These are phyloP conservation scores for Pouteria glomerata DNA, from an alignment of 148 eudicot genomes.

Conservation along the genomic window DNA sequence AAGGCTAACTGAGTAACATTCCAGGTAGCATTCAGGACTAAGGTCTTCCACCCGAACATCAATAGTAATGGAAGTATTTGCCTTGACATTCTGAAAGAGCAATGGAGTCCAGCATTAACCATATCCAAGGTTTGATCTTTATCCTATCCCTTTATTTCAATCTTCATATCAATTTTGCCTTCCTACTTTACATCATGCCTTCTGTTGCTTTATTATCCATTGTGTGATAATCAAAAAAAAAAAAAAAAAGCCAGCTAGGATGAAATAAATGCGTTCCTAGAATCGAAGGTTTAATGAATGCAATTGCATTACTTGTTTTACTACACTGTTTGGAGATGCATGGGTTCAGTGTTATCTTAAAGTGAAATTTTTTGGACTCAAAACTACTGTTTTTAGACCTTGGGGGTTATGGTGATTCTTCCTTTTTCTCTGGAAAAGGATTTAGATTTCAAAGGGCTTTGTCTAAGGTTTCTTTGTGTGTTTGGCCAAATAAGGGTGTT, in stretches of 20 bases:
- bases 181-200: background rate
- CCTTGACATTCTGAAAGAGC: conserved; percentile 39
- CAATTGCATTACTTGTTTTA: background rate
- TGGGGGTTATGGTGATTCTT: background rate
- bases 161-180: background rate
- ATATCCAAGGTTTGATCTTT: conserved; percentile 31
- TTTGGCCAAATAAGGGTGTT: background rate
- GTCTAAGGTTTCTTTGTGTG: background rate
- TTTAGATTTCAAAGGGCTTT: background rate
- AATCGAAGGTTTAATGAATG: background rate
- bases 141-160: background rate
- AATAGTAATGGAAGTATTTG: conserved; percentile 45
- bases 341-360: background rate
- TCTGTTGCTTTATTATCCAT: background rate
- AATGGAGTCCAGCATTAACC: conserved; percentile 43
- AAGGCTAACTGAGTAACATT: background rate
- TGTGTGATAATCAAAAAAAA: background rate
- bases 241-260: no score
- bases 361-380: no score
- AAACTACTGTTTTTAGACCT: background rate
- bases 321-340: background rate
- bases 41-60: conserved; percentile 37
- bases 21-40: conserved; percentile 39
- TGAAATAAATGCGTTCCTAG: background rate
- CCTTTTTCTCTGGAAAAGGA: background rate